Conservation (phyloP, 2,329 filamentous ascomycete species). For the Periconia sp. region DNA sequence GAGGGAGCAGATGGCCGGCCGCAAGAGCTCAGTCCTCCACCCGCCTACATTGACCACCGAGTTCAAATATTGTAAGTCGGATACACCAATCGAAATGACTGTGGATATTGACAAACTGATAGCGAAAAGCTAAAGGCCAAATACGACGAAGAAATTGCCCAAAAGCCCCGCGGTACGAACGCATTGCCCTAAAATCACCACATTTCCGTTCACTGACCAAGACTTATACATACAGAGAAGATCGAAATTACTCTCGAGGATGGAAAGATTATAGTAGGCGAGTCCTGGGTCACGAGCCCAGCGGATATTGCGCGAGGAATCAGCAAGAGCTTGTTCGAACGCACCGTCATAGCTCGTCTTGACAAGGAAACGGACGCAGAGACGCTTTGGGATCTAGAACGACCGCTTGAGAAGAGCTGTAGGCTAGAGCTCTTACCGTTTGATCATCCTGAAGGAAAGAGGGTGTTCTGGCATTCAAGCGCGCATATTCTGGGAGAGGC, state of each 20-base stretch:
- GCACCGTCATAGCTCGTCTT: conserved; percentile 83
- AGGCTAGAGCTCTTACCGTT: conserved; percentile 86
- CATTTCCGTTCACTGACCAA: conserved; percentile 19
- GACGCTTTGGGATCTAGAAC: conserved; percentile 85
- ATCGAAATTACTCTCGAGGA: conserved; percentile 78
- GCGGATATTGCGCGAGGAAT: conserved; percentile 77
- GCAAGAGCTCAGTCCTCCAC: conserved; percentile 60
- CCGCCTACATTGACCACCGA: conserved; percentile 82
- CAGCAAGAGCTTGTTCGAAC: conserved; percentile 83
- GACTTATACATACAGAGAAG: conserved; percentile 54
- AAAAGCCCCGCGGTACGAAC: conserved; percentile 64
- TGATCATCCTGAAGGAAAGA: conserved; percentile 76
- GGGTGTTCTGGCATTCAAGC: conserved; percentile 97
- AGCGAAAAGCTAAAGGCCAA: conserved; percentile 81
- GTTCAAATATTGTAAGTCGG: conserved; percentile 72
- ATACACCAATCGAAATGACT: not conserved
- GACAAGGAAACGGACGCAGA: conserved; percentile 78
- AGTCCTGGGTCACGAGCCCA: conserved; percentile 91
- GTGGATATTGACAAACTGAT: conserved; percentile 14
- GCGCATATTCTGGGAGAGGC: conserved; percentile 97
- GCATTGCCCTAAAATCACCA: not conserved
- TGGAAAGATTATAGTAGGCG: conserved; percentile 74
- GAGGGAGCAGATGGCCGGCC: conserved; percentile 47
- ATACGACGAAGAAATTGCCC: conserved; percentile 75
- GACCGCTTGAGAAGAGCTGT: conserved; percentile 87